Base-by-base conservation (phyloP, 257 asterid species). In the Rauvolfia tetraphylla region DNA sequence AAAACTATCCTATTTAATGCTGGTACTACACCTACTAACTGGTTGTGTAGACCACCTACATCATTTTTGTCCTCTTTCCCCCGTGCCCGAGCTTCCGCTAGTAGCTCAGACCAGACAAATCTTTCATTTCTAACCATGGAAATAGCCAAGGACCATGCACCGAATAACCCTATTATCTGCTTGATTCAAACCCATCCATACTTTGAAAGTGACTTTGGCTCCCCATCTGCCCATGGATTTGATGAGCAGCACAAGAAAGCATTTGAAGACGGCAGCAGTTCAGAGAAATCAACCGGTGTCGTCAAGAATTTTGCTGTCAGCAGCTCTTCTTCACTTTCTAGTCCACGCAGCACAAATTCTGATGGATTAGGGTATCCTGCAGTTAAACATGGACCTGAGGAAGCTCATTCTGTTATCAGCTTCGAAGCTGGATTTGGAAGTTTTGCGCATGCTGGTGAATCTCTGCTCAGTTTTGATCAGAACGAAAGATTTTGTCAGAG, bases 321-420 rank as follows among this genome's bases (percentile, higher is more conserved):
- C 83, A 85, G 87, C 65, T 85, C 90, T 36, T 89, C 97, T 9
- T 80, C 96, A 0, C 91, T 86, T 0, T 91, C 98, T 1, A 93
- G 97, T 51, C 97, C 95, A 11, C 86, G 91, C 85, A 93, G 98
- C 86, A 82, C 91, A 3, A 90, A 88, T 73, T 93, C 97, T 38
- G 90, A 86, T 38, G 92, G 88, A 3, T 68, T 89, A 68, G 90
- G 82, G 10, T 82, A 79, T 36, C 90, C 75, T 46, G 73, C 48
- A 75, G 44, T 77, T 56, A 80, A 78, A 22, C 31, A 61, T 66
- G 58, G 80, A 33, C 62, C 87, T 0, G 91, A 85, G 49, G 92
- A 87, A 80, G 90, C 80, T 27, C 85, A 88, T 79, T 88, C 97
- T 27, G 86, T 88, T 29, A 87, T 90, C 22, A 87, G 57, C 72